phyloP scores from a whole-genome alignment of 169 alveolate species.

The Plasmodium adleri region DNA sequence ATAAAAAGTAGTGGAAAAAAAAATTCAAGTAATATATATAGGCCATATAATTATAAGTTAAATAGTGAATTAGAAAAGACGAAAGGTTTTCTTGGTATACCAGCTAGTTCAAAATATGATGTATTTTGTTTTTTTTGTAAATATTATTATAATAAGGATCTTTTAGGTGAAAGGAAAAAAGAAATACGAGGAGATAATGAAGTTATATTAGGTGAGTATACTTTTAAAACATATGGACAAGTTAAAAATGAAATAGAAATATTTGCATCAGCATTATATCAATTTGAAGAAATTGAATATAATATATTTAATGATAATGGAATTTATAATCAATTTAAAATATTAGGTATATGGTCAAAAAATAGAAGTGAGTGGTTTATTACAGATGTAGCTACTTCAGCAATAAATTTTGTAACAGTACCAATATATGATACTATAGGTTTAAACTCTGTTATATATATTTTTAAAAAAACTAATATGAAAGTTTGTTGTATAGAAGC shows the following conservation, averaged over 20 bases:
- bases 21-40: conserved; percentile 60
- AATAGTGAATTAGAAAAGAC: conserved; percentile 6
- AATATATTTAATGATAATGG: conserved; percentile 61
- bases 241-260: conserved; percentile 65
- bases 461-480: conserved; percentile 73
- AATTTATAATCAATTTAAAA: conserved; percentile 36
- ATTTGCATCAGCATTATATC: conserved; percentile 67
- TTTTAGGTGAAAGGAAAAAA: conserved; percentile 75
- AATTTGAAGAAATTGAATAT: conserved; percentile 45
- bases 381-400: conserved; percentile 84
- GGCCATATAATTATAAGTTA: conserved; percentile 38
- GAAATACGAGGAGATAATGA: conserved; percentile 41
- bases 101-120: conserved; percentile 24
- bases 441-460: conserved; percentile 71
- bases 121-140: conserved; percentile 25
- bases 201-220: conserved; percentile 43
- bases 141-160: conserved; percentile 29
- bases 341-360: conserved; percentile 85
- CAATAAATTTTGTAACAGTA: conserved; percentile 82
- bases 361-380: conserved; percentile 85
- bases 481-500: conserved; percentile 82
- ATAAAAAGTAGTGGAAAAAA: conserved; percentile 42
- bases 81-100: conserved; percentile 15
- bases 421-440: conserved; percentile 87
- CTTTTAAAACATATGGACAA: conserved; percentile 69